Percentiles rank a stretch among this genome's conserved stretches.
phyloP scores from a whole-genome alignment of 768 basidiomycete genomes.

The Collybiopsis luxurians region DNA sequence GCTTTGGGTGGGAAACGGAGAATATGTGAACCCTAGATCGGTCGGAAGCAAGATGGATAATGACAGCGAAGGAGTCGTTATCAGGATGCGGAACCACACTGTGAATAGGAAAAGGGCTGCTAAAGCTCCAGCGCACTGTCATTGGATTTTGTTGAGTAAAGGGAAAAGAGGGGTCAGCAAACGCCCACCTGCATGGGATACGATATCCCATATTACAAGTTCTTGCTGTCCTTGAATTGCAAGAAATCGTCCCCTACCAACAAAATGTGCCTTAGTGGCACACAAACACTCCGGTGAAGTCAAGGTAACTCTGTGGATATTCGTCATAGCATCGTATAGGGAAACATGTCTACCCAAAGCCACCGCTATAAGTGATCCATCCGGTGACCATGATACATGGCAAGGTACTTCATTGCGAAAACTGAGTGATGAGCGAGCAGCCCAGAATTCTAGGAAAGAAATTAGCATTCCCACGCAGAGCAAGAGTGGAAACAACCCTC shows the following conservation, averaged over 20 bases:
- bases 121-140: constrained; percentile 61
- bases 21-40: constrained; percentile 45
- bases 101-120: constrained; percentile 32
- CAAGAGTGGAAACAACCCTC: constrained; percentile 42
- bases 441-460: constrained; percentile 62
- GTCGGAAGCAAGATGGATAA: constrained; percentile 31
- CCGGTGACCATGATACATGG: constrained; percentile 75
- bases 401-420: constrained; percentile 69
- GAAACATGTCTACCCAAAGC: constrained; percentile 64
- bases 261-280: constrained; percentile 52
- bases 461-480: background rate
- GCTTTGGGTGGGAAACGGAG: constrained; percentile 38
- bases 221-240: constrained; percentile 47
- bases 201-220: constrained; percentile 71
- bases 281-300: constrained; percentile 50
- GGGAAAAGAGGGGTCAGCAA: background rate
- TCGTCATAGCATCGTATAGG: constrained; percentile 71
- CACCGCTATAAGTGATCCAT: constrained; percentile 82
- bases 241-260: constrained; percentile 68
- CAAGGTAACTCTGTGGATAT: constrained; percentile 57
- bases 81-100: constrained; percentile 53
- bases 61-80: constrained; percentile 57
- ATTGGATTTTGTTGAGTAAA: background rate
- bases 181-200: constrained; percentile 56
- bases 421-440: constrained; percentile 66